Evolutionary conservation across 805 yeast species (phyloP).

Genomic region (Candida mattraensis): DNA sequence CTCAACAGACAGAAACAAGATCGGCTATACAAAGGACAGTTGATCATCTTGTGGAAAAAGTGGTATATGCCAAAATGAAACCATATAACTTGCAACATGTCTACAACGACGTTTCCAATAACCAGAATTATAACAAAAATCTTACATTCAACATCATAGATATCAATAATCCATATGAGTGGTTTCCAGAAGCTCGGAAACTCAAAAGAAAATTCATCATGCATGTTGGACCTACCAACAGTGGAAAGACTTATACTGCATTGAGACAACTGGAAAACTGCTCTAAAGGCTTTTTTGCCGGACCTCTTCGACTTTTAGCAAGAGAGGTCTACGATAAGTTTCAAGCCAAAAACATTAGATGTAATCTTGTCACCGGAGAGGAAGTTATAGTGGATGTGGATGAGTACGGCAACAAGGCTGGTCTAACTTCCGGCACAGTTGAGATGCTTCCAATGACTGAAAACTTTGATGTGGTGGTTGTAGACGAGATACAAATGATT

Average conservation of each 20-base stretch:
- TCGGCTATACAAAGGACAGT: constrained; percentile 16
- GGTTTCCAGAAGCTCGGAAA: constrained; percentile 85
- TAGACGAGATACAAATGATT: constrained; percentile 97
- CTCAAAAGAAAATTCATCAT: constrained; percentile 76
- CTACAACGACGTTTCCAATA: constrained; percentile 31
- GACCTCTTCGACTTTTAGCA: constrained; percentile 88
- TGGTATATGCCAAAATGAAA: constrained; percentile 31
- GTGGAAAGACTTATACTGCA: constrained; percentile 91
- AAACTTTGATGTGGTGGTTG: constrained; percentile 80
- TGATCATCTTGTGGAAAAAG: constrained; percentile 27
- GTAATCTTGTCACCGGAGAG: constrained; percentile 95
- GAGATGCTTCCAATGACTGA: constrained; percentile 82
- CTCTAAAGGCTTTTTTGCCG: constrained; percentile 85
- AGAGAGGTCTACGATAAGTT: constrained; percentile 88
- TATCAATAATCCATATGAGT: constrained; percentile 61
- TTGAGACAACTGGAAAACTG: constrained; percentile 63
- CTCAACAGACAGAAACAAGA: constrained; percentile 3
- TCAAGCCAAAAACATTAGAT: constrained; percentile 59
- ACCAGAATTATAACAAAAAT: constrained; percentile 35
- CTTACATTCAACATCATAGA: constrained; percentile 40
- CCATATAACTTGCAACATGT: constrained; percentile 29
- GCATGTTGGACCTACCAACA: constrained; percentile 97
- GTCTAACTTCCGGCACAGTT: constrained; percentile 81
- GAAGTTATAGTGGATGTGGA: constrained; percentile 77
- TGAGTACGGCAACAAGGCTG: constrained; percentile 68